Base-by-base conservation (phyloP, 495 filamentous ascomycete genomes). In the Daldinia bambusicola region DNA sequence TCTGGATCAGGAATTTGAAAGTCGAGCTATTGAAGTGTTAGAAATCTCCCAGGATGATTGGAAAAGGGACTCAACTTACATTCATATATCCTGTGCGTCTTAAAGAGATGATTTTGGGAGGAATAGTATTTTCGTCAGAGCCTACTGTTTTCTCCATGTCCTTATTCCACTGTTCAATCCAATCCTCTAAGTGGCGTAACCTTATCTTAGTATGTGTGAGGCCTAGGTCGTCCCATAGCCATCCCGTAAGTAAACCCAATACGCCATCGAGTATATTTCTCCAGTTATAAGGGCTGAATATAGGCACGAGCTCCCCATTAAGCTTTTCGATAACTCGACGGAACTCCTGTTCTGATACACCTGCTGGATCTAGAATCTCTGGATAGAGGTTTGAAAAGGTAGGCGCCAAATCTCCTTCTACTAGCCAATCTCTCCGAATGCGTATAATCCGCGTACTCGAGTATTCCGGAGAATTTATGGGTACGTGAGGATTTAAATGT, bases 321-420 rank as follows among this genome's bases (percentile, higher is more conserved):
- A 97, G 84, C 58, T 86, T 89, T 38, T 90, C 86, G 22, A 97
- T 88, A 31, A 97, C 80, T n/a, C 79, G 82, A 6, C 95, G 88
- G 74, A 97, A 98, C 72, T 93, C 91, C 61, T 89, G 86, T 70
- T 95, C 92, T 16, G 91, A 88, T 4, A 95, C 78, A 4, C 91
- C 84, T 48, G 92, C 87, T 2, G 94, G 93, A 66, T 97, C 93
- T 12, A 99, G 82, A 61, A 98, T 96, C 71, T 98, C 95, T 0
- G 95, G 95, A 70, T 98, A 99, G 0, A 97, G 85, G 68, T 97
- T 97, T 6, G 92, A 94, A 74, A 94, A 98, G 0, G 92, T 91
- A 16, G 95, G 95, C 7, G 94, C 93, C n/a, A 97, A 82, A 77
- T 99, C 95, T 5, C 94, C 96, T 45, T 87, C 86, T 20, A 92